Evolutionary conservation across 2,329 filamentous ascomycete species (phyloP).

Genomic region (Aureobasidium uvarum): DNA sequence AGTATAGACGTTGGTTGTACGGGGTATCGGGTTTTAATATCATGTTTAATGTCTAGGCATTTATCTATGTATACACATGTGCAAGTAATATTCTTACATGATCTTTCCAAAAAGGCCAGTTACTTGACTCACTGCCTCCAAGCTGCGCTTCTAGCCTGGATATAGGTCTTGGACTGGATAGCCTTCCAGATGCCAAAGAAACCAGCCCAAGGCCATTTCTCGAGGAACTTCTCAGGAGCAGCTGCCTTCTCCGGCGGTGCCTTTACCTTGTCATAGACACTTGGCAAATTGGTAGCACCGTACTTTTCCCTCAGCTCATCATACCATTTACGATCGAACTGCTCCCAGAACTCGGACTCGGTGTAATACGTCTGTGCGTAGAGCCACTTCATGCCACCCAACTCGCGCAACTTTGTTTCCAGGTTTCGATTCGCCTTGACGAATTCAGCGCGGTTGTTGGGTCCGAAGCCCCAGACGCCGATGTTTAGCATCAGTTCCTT

Average conservation of each 20-base stretch:
- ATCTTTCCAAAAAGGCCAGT: neutral
- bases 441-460: conserved; percentile 45
- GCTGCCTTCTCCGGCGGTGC: conserved; percentile 5
- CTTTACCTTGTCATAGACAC: conserved; percentile 61
- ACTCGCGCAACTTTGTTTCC: conserved; percentile 58
- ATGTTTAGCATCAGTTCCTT: conserved; percentile 55
- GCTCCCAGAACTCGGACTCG: conserved; percentile 65
- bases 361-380: conserved; percentile 69
- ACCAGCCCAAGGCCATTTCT: conserved; percentile 28
- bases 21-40: neutral
- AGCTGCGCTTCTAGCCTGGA: conserved; percentile 26
- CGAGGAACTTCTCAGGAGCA: conserved; percentile 6
- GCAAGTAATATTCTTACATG: neutral
- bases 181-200: conserved; percentile 29
- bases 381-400: conserved; percentile 66
- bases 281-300: conserved; percentile 58
- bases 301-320: conserved; percentile 59
- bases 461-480: conserved; percentile 57
- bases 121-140: conserved; percentile 23
- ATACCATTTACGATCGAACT: conserved; percentile 62
- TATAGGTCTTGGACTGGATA: conserved; percentile 27
- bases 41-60: neutral
- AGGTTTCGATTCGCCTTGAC: conserved; percentile 58
- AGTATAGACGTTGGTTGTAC: neutral
- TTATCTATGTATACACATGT: neutral